Conservation (phyloP, 805 yeast genomes). For the Candida fluviatilis region DNA sequence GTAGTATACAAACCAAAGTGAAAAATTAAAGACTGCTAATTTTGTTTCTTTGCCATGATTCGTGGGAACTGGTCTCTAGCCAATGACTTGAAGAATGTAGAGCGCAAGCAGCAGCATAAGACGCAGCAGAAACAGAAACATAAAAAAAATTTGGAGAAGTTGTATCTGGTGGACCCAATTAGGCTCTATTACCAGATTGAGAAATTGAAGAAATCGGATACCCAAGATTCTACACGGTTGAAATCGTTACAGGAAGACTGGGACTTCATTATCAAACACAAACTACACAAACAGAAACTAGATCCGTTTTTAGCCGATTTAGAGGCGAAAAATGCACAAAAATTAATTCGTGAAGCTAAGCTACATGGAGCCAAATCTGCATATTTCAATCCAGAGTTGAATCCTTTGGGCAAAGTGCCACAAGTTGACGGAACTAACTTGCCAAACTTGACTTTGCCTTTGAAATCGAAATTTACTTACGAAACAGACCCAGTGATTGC, state of each 20-base stretch:
- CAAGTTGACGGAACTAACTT: slow-evolving; percentile 13
- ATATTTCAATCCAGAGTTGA: slow-evolving; percentile 64
- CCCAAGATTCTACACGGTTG: slow-evolving; percentile 14
- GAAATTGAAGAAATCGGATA: slow-evolving; percentile 15
- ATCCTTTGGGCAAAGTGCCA: slow-evolving; percentile 57
- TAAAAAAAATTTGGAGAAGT: slow-evolving; percentile 20
- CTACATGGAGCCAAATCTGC: slow-evolving; percentile 47
- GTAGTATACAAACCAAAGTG: no score
- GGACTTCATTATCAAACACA: slow-evolving; percentile 30
- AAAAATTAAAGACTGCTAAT: no score
- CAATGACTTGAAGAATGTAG: slow-evolving; percentile 33
- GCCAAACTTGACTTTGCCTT: slow-evolving; percentile 29
- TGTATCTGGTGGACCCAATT: slow-evolving; percentile 31
- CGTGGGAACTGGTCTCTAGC: slow-evolving; percentile 32
- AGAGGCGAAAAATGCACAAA: slow-evolving; percentile 14
- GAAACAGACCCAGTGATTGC: slow-evolving; percentile 26
- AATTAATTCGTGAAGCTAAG: slow-evolving; percentile 15
- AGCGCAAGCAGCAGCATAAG: slow-evolving; percentile 30
- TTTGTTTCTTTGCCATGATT: slow-evolving; percentile 15
- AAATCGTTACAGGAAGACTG: slow-evolving; percentile 36
- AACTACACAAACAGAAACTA: slow-evolving; percentile 29
- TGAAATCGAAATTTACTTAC: slow-evolving; percentile 14
- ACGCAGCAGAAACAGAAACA: slow-evolving; percentile 35
- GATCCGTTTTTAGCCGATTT: slow-evolving; percentile 17
- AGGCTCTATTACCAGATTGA: slow-evolving; percentile 30